Evolutionary conservation across 75 land plant species (phyloP).

Genomic region (Selaginella moellendorffii): DNA sequence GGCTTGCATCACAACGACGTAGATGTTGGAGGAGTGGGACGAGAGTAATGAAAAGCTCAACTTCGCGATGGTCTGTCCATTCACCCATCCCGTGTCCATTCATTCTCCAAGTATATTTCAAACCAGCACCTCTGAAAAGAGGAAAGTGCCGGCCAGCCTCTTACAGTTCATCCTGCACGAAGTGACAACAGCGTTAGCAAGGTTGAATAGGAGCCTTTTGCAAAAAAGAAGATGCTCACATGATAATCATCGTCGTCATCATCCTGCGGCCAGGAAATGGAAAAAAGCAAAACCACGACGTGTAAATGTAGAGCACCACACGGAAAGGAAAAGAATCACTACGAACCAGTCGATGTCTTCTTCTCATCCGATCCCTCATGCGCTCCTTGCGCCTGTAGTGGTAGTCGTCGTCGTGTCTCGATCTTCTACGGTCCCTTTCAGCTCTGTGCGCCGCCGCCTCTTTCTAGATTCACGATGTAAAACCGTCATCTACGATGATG

Average conservation of each 20-base stretch:
- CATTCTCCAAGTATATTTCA: too few relatives aligned
- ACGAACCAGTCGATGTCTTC: neutral
- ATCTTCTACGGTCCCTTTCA: neutral
- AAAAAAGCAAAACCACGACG: neutral
- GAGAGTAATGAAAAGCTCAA: too few relatives aligned
- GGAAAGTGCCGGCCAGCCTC: too few relatives aligned
- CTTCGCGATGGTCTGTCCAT: too few relatives aligned
- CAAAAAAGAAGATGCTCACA: neutral
- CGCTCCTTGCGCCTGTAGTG: neutral
- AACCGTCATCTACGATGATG: too few relatives aligned
- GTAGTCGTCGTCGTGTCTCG: neutral
- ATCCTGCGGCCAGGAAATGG: neutral
- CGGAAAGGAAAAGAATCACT: too few relatives aligned
- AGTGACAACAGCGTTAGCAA: neutral
- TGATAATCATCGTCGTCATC: neutral
- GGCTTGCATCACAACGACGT: too few relatives aligned
- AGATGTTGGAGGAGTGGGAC: too few relatives aligned
- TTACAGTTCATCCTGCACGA: constrained; percentile 8
- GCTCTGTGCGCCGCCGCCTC: neutral
- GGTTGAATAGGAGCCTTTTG: neutral
- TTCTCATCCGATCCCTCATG: neutral
- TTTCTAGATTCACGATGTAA: neutral
- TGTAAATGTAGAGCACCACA: too few relatives aligned
- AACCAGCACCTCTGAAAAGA: too few relatives aligned
- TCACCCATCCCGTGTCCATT: too few relatives aligned